Conservation (phyloP, 2,329 filamentous ascomycete genomes). For the Colletotrichum ledebouriae region DNA sequence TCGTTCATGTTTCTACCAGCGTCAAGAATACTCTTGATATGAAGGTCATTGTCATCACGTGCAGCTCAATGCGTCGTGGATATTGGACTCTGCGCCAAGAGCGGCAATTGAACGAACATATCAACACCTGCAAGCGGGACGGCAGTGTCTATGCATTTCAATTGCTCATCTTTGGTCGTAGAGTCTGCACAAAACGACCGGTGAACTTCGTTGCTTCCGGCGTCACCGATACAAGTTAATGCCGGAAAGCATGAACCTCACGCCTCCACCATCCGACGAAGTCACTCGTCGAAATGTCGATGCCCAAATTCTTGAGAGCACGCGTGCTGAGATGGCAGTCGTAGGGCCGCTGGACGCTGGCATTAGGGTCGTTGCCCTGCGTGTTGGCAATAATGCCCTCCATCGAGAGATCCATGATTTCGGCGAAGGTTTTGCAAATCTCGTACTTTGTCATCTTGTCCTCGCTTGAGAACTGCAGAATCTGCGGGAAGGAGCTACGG, state of each 20-base stretch:
- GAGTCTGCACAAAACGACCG: background rate
- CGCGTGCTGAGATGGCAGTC: conserved; percentile 89
- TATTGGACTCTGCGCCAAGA: background rate
- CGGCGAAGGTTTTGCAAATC: conserved; percentile 82
- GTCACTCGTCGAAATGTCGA: conserved; percentile 79
- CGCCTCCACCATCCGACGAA: conserved; percentile 87
- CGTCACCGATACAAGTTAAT: conserved; percentile 51
- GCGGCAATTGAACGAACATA: background rate
- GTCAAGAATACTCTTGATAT: too few species aligned
- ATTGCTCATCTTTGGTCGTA: background rate
- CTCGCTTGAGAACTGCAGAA: conserved; percentile 90
- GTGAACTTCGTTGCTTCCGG: too few species aligned
- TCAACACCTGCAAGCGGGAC: background rate
- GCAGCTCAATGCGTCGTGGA: background rate
- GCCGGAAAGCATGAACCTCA: conserved; percentile 70
- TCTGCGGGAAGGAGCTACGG: conserved; percentile 69
- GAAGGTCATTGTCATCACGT: background rate
- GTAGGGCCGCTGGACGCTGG: conserved; percentile 82
- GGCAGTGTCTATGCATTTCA: background rate
- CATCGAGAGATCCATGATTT: conserved; percentile 82
- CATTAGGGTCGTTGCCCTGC: conserved; percentile 78
- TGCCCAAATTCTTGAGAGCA: conserved; percentile 78
- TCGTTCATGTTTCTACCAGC: background rate
- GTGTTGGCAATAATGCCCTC: conserved; percentile 77
- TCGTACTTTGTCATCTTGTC: conserved; percentile 91